Evolutionary conservation across 192 early-diverging fungal genomes (phyloP), one percentile per base, ranked within the genome.

Genomic region (Cetraspora pellucida): DNA sequence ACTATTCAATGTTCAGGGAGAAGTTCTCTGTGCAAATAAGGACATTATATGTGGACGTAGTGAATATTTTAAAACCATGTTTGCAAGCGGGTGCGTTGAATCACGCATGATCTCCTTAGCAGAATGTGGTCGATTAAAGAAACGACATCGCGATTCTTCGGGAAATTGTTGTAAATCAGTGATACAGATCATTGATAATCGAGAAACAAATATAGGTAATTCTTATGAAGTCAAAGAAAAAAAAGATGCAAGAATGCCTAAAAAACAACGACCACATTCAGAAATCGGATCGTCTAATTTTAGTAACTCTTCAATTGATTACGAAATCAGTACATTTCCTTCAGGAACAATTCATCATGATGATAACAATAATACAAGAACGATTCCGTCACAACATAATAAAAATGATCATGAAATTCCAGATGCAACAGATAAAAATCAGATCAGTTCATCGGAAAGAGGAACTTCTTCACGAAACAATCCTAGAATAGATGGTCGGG

Each of bases 11-110:
- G 66, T 69, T 27, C 37, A 69, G 6, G 66, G 37, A 21, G 44
- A 69, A n/a, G 37, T 25, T 25, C n/a, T 69, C 5, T 69, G 37
- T 10, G 37, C 66, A 21, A 69, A 47, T 21, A 69, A 69, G 16
- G 66, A 69, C 16, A 25, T 69, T 47, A 37, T 69, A 43, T 69
- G 66, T 25, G 66, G 45, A 7, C 30, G 66, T 37, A 68, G 66
- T 49, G 46, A 47, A 69, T 69, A 69, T 46, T 69, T 69, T 49
- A 44, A 49, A 25, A 37, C 37, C 4, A 69, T 69, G 66, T 69
- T 69, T 49, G 16, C 37, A 25, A 69, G 66, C 21, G 66, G 66
- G 46, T 69, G 21, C 28, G 66, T 68, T 47, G 66, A 69, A 23
- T 45, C 66, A 0, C 66, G 66, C 46, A 44, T 21, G 46, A 69